phyloP scores from a whole-genome alignment of 306 rosid genomes.

The Quercus berberidifolia region DNA sequence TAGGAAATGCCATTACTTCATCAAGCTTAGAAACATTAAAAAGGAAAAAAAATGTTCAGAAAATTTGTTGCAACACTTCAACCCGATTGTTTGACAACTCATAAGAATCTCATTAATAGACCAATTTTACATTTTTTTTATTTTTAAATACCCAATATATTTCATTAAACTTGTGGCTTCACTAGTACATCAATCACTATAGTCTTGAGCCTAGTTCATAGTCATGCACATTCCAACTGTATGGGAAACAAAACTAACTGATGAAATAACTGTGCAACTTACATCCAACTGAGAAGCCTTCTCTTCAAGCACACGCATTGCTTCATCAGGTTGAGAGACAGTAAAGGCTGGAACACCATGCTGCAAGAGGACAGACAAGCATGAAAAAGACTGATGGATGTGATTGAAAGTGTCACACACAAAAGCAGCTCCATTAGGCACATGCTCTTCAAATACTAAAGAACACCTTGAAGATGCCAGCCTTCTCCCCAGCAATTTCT shows the following conservation, averaged over 20 bases:
- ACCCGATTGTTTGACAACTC: constrained; percentile 1
- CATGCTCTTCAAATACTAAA: constrained; percentile 16
- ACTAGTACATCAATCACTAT: constrained; percentile 6
- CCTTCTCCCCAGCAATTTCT: constrained; percentile 95
- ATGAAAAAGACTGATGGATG: constrained; percentile 11
- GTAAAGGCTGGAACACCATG: constrained; percentile 72
- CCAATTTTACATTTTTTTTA: not conserved
- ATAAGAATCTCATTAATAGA: constrained; percentile 7
- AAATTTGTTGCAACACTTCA: constrained; percentile 15
- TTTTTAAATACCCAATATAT: not conserved
- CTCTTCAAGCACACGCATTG: constrained; percentile 75
- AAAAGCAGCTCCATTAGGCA: not conserved
- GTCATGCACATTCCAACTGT: constrained; percentile 7
- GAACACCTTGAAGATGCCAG: constrained; percentile 91
- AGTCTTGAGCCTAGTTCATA: constrained; percentile 3
- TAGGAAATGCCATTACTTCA: not conserved
- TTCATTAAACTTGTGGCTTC: not conserved
- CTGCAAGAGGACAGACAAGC: constrained; percentile 35
- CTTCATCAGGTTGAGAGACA: constrained; percentile 88
- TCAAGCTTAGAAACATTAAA: not conserved
- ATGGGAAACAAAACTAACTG: constrained; percentile 9
- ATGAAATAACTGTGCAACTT: constrained; percentile 33
- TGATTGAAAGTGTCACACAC: constrained; percentile 2
- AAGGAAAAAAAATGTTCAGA: not conserved
- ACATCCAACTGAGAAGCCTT: constrained; percentile 75